Base-by-base conservation (phyloP, 2,329 filamentous ascomycete species). In the Penicillium crustosum region DNA sequence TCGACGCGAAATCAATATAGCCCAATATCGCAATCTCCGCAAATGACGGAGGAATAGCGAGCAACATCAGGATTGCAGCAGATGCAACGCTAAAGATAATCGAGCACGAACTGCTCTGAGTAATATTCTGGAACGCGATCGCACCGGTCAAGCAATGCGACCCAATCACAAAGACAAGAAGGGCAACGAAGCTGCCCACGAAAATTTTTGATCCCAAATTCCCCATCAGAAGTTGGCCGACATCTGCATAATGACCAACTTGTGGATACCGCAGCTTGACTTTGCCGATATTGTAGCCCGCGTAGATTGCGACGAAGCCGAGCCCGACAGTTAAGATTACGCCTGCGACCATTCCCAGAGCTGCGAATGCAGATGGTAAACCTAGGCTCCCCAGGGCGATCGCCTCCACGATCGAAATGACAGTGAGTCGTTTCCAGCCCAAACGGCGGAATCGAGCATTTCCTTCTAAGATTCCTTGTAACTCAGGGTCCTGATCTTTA, bases 1-100 rank as follows among this genome's bases (percentile, higher is more conserved):
- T 72, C 9, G 69, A 71, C n/a, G 57, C 66, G 45, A 73, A 72
- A 44, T 73, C 70, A 33, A 73, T 62, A 49, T 72, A 73, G 23
- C 70, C 70, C 3, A 73, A 57, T 21, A 72, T 70, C 6, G 70
- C 70, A 35, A 71, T 66, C 48, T 73, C 70, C 2, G 70, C 61
- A 57, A 72, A 72, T 9, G 66, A 66, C 2, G 70, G 69, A 9
- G 69, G 69, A 19, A 71, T 63, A 17, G 70, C 68, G 9, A 72
- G 60, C 13, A 64, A 9, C 58, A 70, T 64, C 19, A 72, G 53
- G 10, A 69, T 55, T 33, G 39, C 53, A 31, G 53, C 53, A n/a
- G 53, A 55, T 25, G 33, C 53, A n/a, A 55, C 31, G 25, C 53
- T 55, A 10, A 55, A 55, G 4, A 55, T 38, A 10, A 55, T 23